Evolutionary conservation across 345 rosid genomes (phyloP), one percentile per base, ranked within the genome.

Genomic region (Physaria fendleri): DNA sequence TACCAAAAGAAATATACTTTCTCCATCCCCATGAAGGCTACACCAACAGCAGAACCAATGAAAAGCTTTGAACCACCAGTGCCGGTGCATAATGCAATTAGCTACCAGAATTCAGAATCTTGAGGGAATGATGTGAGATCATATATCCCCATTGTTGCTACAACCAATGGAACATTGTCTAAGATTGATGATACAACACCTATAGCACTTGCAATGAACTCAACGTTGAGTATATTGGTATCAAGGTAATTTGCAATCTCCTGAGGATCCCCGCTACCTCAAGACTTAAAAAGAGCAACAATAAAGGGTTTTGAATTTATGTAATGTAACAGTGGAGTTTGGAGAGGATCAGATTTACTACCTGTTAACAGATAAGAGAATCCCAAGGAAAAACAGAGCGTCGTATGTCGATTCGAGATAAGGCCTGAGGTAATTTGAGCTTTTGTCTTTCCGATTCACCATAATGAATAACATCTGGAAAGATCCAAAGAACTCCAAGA

Each of bases 1-100:
- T 85, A 89, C 94, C 94, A 89, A 49, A 89, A 82, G 84, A 89
- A 89, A 69, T 89, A 82, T 13, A 85, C 87, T 72, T 84, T 82
- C 66, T 89, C 97, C 87, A 84, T 84, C 25, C 94, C 84, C 97
- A 84, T 89, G 55, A 51, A 81, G 7, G 91, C 87, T 42, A 89
- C 87, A 53, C 94, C 97, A 44, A 87, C 82, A 0, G 87, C 91
- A 6, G 91, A 89, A 39, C 94, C 97, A 41, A 79, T 78, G 18
- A 88, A 55, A 14, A 85, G 85, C 87, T 81, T 81, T 55, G 94
- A 85, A 28, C 97, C 94, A 44, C 94, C 97, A 0, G 94, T 83
- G 24, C 97, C 87, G 41, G 87, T 89, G 44, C 97, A 89, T 51
- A 22, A 84, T n/a, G 97, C 85, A 46, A 85, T 18, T 23, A 89